Evolutionary conservation across 495 filamentous ascomycete genomes (phyloP), one percentile per base, ranked within the genome.

Genomic region (Penicillium lagena): DNA sequence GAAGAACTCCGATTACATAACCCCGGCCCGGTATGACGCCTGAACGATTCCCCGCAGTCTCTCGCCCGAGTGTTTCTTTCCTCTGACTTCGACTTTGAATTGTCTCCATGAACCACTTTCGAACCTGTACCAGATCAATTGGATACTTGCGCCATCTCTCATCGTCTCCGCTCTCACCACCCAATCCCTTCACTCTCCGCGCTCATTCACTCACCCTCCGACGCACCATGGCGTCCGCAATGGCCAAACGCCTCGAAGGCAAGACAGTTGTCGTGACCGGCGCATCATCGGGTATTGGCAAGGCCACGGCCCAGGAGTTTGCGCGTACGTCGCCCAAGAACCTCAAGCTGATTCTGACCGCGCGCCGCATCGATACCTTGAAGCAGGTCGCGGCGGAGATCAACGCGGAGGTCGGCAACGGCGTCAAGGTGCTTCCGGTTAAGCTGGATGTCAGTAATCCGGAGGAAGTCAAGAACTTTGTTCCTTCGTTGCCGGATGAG

Each of bases 261-360:
- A 98, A 97, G 70, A 97, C 90, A 1, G 79, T 98, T 35, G 64
- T 97, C 31, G 79, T 98, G 42, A 98, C 93, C 0, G 93, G 93
- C 34, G 93, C 93, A 31, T 93, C 86, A 0, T 95, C 90, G 2
- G 93, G 93, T 35, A 98, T 98, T 59, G 93, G 93, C 2, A 77
- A 77, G 43, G 85, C 80, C 61, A 88, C 82, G 37, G 93, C 93
- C 22, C 72, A 89, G 54, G 93, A 98, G 62, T 98, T 98, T 56
- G 93, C 93, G 11, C 81, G 86, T 38, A 90, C 93, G 1, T 75
- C 84, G 12, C 91, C 93, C 6, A 79, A 81, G 44, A 73, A 80
- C 62, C 79, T 97, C 41, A 88, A 87, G 63, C 75, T 98, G 28
- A 81, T 98, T 43, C 60, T 96, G 41, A 94, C 93, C 7, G 93